Percentiles rank a stretch among this genome's conserved stretches.
Evolutionary conservation across 2,329 filamentous ascomycete species (phyloP).

Genomic region (Biscogniauxia mediterranea): DNA sequence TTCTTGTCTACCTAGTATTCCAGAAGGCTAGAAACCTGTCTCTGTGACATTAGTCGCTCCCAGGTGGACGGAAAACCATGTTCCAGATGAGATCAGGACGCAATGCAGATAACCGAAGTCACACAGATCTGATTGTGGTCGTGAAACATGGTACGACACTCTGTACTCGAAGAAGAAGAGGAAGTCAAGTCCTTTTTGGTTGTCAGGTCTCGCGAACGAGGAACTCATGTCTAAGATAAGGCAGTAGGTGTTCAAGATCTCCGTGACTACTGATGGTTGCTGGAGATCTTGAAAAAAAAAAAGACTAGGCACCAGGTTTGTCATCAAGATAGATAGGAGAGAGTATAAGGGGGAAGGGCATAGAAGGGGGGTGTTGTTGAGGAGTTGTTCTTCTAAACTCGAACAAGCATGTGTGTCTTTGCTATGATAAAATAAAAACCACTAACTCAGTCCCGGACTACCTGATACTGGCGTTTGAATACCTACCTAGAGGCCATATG

Average conservation of each 20-base stretch:
- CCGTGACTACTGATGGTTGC: background rate
- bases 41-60: constrained; percentile 26
- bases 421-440: background rate
- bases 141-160: constrained; percentile 36
- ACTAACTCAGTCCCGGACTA: background rate
- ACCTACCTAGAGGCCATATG: background rate
- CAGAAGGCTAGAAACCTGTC: constrained; percentile 22
- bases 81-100: constrained; percentile 30
- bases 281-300: background rate
- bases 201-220: background rate
- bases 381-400: background rate
- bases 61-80: constrained; percentile 29
- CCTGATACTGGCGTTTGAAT: background rate
- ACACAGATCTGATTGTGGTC: constrained; percentile 34
- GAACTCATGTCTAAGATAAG: background rate
- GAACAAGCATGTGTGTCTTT: background rate
- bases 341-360: background rate
- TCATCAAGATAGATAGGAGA: background rate
- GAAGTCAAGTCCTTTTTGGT: constrained; percentile 15
- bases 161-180: constrained; percentile 15
- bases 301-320: background rate
- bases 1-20: constrained; percentile 21
- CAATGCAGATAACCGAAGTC: constrained; percentile 35
- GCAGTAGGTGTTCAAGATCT: background rate
- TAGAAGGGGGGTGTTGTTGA: background rate